phyloP scores from a whole-genome alignment of 805 yeast species.

The Maudiozyma barnettii region DNA sequence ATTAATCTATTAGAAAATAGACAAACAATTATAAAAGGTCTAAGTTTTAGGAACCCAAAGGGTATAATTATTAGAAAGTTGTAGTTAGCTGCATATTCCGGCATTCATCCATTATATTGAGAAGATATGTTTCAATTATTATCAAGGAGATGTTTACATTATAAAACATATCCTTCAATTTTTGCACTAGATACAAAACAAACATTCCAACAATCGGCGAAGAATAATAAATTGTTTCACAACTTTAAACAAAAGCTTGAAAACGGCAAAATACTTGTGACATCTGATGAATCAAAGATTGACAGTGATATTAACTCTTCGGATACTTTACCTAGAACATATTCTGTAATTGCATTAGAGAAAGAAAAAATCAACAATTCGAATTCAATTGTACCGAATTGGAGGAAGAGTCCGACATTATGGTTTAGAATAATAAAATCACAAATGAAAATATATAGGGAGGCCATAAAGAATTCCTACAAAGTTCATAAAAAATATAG shows the following conservation, averaged over 20 bases:
- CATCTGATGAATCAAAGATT: not conserved
- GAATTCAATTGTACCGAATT: slow-evolving; percentile 15
- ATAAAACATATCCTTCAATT: slow-evolving; percentile 1
- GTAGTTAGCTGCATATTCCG: too few relatives aligned
- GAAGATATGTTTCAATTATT: not conserved
- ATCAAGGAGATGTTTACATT: not conserved
- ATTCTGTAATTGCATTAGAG: slow-evolving; percentile 12
- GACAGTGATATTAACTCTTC: slow-evolving; percentile 20
- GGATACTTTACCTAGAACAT: slow-evolving; percentile 26
- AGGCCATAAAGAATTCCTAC: slow-evolving; percentile 43
- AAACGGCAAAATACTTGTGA: slow-evolving; percentile 1
- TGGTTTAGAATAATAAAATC: slow-evolving; percentile 37
- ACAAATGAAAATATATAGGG: slow-evolving; percentile 43
- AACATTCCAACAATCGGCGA: slow-evolving; percentile 5
- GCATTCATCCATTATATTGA: too few relatives aligned
- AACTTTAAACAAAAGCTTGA: slow-evolving; percentile 1
- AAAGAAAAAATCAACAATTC: slow-evolving; percentile 22
- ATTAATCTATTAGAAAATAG: too few relatives aligned
- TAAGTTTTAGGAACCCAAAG: too few relatives aligned
- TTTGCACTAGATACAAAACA: slow-evolving; percentile 3
- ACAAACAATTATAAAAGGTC: too few relatives aligned
- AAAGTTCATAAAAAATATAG: slow-evolving; percentile 2
- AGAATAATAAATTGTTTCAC: slow-evolving; percentile 6
- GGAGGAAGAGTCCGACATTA: slow-evolving; percentile 28
- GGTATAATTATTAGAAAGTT: too few relatives aligned